Evolutionary conservation across 495 filamentous ascomycete genomes (phyloP), one percentile per base, ranked within the genome.

Genomic region (Aspergillus nanangensis): DNA sequence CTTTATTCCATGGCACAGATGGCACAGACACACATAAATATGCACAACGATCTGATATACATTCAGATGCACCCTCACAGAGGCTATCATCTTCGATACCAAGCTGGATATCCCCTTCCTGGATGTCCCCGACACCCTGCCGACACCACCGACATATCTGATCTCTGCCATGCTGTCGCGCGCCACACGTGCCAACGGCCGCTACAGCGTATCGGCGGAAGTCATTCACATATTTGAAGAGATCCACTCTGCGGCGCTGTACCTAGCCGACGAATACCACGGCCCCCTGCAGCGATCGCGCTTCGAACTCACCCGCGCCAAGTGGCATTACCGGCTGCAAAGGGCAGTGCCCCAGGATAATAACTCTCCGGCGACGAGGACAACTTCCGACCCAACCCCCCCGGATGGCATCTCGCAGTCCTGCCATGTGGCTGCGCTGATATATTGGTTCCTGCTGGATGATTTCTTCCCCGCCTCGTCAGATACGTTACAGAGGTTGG

Each of bases 401-500:
- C 11, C 25, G 7, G 25, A 29, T n/a, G 41, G 25, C 8, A 46
- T 46, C 3, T 4, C n/a, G 8, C 15, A 38, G 29, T 25, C 44
- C 5, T 46, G 33, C 24, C 23, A 31, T 22, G 34, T 34, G 0
- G 35, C 44, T 0, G 35, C 44, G 11, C 15, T 46, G 15, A 46
- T 46, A 27, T 46, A 38, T 34, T 38, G 34, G 34, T 46, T 38
- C 35, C 34, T 46, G 9, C 7, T 46, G 15, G 41, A 35, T 13
- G 41, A 44, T 19, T 33, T 4, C 29, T 21, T 19, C n/a, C 41
- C 29, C 32, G 37, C 29, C 21, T 14, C 31, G n/a, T 11, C 18
- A 1, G 21, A 24, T 3, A 13, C 21, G 9, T 8, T 45, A 20
- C 34, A 38, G 13, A 17, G 5, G n/a, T 34, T 46, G 5, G 23